Conservation (phyloP, 768 basidiomycete genomes). For the Mycena metata region DNA sequence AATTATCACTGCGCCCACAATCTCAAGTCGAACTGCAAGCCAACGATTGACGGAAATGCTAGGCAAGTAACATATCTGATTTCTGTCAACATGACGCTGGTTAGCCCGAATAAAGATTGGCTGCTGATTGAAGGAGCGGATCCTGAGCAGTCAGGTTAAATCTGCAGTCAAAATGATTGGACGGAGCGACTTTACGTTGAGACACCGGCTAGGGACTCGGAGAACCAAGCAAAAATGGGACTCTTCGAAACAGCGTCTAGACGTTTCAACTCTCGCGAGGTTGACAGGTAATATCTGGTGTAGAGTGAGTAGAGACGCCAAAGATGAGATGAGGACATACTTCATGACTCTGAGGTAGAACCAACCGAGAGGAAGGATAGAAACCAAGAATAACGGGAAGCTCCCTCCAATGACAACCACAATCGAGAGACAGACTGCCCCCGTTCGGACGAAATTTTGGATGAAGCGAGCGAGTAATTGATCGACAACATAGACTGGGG, state of each 20-base stretch:
- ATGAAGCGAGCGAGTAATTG: slow-evolving; percentile 85
- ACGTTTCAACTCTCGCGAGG: slow-evolving; percentile 89
- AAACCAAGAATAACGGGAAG: slow-evolving; percentile 86
- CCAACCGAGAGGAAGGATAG: slow-evolving; percentile 80
- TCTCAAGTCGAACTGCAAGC: slow-evolving; percentile 88
- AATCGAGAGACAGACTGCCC: slow-evolving; percentile 70
- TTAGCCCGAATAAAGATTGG: slow-evolving; percentile 75
- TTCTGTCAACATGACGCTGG: slow-evolving; percentile 83
- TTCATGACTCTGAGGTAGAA: slow-evolving; percentile 86
- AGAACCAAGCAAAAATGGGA: slow-evolving; percentile 93
- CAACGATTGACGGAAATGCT: slow-evolving; percentile 85
- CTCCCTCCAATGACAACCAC: slow-evolving; percentile 81
- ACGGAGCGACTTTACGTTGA: slow-evolving; percentile 58
- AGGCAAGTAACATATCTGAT: slow-evolving; percentile 83
- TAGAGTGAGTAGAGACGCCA: slow-evolving; percentile 15
- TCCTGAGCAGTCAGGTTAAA: slow-evolving; percentile 44
- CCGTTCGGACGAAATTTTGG: slow-evolving; percentile 76
- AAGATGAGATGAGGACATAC: slow-evolving; percentile 55
- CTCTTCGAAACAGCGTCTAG: slow-evolving; percentile 91
- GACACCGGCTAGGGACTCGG: slow-evolving; percentile 80
- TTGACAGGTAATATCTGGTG: slow-evolving; percentile 86
- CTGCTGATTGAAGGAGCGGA: slow-evolving; percentile 85
- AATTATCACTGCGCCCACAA: slow-evolving; percentile 86
- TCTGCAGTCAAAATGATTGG: neutral
- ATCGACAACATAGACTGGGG: slow-evolving; percentile 78